Base-by-base conservation (phyloP, 2,329 filamentous ascomycete species). In the Diaporthe amygdali region DNA sequence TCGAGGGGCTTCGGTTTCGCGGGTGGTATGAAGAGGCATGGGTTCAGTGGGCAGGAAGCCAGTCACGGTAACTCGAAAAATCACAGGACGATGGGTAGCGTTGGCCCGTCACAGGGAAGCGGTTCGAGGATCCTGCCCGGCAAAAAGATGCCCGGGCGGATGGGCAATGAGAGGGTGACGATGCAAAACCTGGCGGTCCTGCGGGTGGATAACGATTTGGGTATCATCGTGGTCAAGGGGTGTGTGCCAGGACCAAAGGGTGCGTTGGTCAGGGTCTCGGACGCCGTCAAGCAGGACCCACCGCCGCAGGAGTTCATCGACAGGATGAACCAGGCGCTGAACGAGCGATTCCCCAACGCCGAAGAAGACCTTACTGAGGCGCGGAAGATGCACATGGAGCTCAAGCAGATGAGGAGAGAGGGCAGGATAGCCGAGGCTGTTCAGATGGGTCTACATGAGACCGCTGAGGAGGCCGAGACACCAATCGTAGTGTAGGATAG, bases 11-110 rank as follows among this genome's bases (percentile, higher is more conserved):
- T 94, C 89, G 96, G 96, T 9, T 99, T 98, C 81, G 94, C 93
- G 12, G 96, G 96, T 88, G 96, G 94, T 76, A 99, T 99, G 96
- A 99, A 99, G 90, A 89, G 94, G 76, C 94, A 96, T 84, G 95
- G 95, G 41, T 98, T 96, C 83, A 82, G 86, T 37, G 96, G 96
- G 77, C 96, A 99, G 85, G 93, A 91, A 76, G 94, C 94, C 70
- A 95, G 92, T 77, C 96, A 99, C 89, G 96, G 96, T 88, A 96
- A 97, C 84, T 98, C 95, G 79, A 91, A 95, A 84, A 95, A 94
- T 79, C 96, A 99, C 87, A 90, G 96, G 79, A 93, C 93, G 34
- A 94, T 98, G 84, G 96, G 96, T 87, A 96, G 94, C 41, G 89
- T 92, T 9, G 96, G 96, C 81, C 94, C 93, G 72, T 93, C 93